Conservation (phyloP, 2,329 filamentous ascomycete species). For the Colletotrichum gigasporum region DNA sequence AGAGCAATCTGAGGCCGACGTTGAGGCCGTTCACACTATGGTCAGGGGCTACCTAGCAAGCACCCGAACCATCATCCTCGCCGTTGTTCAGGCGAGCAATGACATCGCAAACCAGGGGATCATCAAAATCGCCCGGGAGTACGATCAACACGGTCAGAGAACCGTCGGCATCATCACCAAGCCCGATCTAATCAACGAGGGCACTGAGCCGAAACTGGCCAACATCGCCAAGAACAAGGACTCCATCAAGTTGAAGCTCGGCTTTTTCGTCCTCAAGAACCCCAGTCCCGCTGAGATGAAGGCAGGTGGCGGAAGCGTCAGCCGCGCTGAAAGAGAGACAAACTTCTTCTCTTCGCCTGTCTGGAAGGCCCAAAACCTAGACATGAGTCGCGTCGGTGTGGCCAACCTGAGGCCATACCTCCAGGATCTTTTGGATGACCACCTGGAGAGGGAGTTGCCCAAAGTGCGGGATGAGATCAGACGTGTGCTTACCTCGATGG, state of each 20-base stretch:
- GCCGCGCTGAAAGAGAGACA: slow-evolving; percentile 39
- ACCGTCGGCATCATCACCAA: slow-evolving; percentile 69
- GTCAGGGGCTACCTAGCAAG: slow-evolving; percentile 51
- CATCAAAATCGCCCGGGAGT: slow-evolving; percentile 13
- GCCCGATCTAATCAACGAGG: slow-evolving; percentile 52
- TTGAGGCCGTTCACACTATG: slow-evolving; percentile 45
- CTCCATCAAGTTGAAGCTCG: slow-evolving; percentile 53
- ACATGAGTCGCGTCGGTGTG: slow-evolving; percentile 54
- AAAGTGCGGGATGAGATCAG: slow-evolving; percentile 48
- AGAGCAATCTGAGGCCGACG: slow-evolving; percentile 43
- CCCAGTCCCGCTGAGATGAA: slow-evolving; percentile 36
- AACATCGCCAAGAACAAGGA: slow-evolving; percentile 56
- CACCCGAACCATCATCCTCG: slow-evolving; percentile 54
- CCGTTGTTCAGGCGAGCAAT: slow-evolving; percentile 51
- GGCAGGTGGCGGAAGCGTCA: slow-evolving; percentile 45
- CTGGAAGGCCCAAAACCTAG: slow-evolving; percentile 46
- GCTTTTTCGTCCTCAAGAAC: slow-evolving; percentile 64
- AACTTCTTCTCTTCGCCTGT: slow-evolving; percentile 53
- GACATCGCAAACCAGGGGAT: slow-evolving; percentile 47
- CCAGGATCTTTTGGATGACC: slow-evolving; percentile 57
- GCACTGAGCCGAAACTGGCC: slow-evolving; percentile 51
- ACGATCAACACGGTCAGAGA: slow-evolving; percentile 43
- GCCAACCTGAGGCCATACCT: slow-evolving; percentile 56
- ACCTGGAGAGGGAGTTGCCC: slow-evolving; percentile 56
- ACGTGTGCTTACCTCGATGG: slow-evolving; percentile 34